Evolutionary conservation across 2,329 filamentous ascomycete genomes (phyloP), one percentile per base, ranked within the genome.

Genomic region (Nakataea oryzae): DNA sequence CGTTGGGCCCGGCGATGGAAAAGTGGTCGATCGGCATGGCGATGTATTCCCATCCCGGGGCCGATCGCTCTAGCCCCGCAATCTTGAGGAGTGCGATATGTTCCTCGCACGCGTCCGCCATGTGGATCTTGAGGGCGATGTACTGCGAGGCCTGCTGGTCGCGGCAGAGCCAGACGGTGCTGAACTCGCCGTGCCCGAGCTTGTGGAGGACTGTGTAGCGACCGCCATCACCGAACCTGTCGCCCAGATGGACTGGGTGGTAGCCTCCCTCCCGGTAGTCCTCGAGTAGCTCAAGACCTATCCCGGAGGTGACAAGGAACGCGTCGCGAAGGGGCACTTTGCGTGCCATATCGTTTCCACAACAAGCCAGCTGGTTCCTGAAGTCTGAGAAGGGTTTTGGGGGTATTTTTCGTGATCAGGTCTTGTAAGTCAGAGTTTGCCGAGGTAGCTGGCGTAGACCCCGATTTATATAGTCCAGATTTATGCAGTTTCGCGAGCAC

Each of bases 161-260:
- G 50, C 59, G 61, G 57, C 63, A 67, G 62, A 70, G 66, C 69
- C 69, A 69, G 24, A 70, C 67, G 3, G 65, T 69, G 41, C 59
- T 41, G 24, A 60, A 60, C 2, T 41, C 59, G n/a, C 59, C 59
- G 11, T 60, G 41, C 5, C 59, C 59, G 32, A 60, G 59, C 32
- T 60, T 60, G 27, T 60, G 47, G 29, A 60, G 41, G 9, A 60
- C 59, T n/a, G 21, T 24, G 21, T 60, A 60, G n/a, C 59, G 59
- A 14, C n/a, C 59, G 9, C 13, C 4, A n/a, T 34, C 13, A 27
- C 59, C 47, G 24, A 60, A 28, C 12, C 6, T 60, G 47, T 60
- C 47, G 7, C 59, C 59, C n/a, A 60, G 24, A 29, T 60, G 59
- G 47, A 60, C 28, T 7, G 59, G 59, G 54, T 60, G 59, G 27